Percentiles rank a stretch among this genome's conserved stretches.
Evolutionary conservation across 371 early-diverging fungal genomes (phyloP).

Genomic region (Apophysomyces sp.): DNA sequence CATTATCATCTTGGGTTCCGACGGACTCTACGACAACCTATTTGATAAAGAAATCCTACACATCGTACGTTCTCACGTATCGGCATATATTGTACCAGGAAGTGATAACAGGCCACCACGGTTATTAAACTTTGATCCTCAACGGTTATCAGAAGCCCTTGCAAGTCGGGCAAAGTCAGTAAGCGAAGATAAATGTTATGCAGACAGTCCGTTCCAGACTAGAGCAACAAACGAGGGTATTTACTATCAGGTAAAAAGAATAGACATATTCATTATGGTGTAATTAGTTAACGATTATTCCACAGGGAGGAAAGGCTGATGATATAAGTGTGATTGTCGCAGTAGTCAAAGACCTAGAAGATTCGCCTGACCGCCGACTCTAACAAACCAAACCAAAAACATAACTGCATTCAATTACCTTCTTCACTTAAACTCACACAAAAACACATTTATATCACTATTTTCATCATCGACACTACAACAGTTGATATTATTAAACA

Average conservation of each 20-base stretch:
- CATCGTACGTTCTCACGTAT: slow-evolving; percentile 63
- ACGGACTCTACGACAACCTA: slow-evolving; percentile 83
- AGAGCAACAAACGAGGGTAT: slow-evolving; percentile 77
- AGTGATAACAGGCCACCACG: slow-evolving; percentile 34
- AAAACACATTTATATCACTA: no score
- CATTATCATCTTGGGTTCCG: slow-evolving; percentile 74
- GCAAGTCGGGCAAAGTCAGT: slow-evolving; percentile 74
- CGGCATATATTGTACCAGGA: slow-evolving; percentile 56
- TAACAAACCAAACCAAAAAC: neutral
- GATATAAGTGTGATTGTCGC: slow-evolving; percentile 83
- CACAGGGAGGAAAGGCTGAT: slow-evolving; percentile 82
- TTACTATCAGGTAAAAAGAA: slow-evolving; percentile 44
- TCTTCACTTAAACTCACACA: no score
- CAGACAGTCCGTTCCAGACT: slow-evolving; percentile 85
- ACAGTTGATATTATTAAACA: no score
- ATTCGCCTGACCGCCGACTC: slow-evolving; percentile 49
- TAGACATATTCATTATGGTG: neutral
- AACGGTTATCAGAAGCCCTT: slow-evolving; percentile 74
- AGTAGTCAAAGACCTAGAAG: slow-evolving; percentile 64
- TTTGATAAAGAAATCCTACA: slow-evolving; percentile 81
- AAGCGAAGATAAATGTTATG: slow-evolving; percentile 74
- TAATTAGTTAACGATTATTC: slow-evolving; percentile 23
- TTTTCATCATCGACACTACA: no score
- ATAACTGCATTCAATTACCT: no score
- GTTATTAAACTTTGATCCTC: slow-evolving; percentile 61